Conservation (phyloP, 2,329 filamentous ascomycete genomes). For the Endothia cerciana region DNA sequence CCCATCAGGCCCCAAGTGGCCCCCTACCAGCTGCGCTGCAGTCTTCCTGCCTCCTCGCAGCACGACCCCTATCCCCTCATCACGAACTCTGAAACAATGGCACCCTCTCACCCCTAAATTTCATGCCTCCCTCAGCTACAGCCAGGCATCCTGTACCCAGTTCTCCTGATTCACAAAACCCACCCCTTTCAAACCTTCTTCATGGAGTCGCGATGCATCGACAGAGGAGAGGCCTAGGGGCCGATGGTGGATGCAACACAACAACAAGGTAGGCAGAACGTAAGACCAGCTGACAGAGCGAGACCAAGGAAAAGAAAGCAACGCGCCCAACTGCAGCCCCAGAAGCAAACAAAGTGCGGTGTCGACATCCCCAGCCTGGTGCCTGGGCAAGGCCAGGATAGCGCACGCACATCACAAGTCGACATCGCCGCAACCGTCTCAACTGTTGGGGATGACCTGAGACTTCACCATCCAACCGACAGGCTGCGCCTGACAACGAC, state of each 20-base stretch:
- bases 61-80: conserved; percentile 5
- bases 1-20: not conserved
- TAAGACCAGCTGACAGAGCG: not conserved
- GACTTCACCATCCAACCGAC: not conserved
- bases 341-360: conserved; percentile 1
- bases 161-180: conserved; percentile 23
- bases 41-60: not conserved
- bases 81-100: conserved; percentile 28
- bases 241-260: not conserved
- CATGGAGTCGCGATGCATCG: conserved; percentile 14
- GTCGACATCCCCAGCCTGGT: no score
- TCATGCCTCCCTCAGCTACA: conserved; percentile 23
- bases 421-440: not conserved
- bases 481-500: not conserved
- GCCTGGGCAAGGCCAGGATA: no score
- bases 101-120: conserved; percentile 25
- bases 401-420: not conserved
- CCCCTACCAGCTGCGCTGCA: not conserved
- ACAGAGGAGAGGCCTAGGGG: not conserved
- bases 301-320: not conserved
- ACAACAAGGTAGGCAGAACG: not conserved
- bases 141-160: not conserved
- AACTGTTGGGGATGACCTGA: not conserved
- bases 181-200: conserved; percentile 22
- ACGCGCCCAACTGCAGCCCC: not conserved